Evolutionary conservation across 208 protist species (phyloP), one percentile per base, ranked within the genome.

Genomic region (Crithidia expoeki): DNA sequence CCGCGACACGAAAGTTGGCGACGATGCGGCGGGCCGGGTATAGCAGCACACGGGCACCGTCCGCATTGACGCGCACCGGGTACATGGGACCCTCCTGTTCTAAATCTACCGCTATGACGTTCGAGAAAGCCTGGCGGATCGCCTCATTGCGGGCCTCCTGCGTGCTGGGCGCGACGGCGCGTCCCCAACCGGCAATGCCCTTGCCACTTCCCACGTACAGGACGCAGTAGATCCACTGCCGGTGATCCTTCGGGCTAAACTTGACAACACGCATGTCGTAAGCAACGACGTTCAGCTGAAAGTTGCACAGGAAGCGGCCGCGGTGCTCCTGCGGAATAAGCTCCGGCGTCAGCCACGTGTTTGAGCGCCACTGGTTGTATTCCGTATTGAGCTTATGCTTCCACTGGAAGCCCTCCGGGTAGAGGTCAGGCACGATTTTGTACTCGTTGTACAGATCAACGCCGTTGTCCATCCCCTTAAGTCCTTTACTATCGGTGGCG

Each of bases 71-170:
- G 27, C 91, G 83, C 14, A 97, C 91, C 21, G 93, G 93, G 71
- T 97, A 97, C 89, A 95, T 95, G 23, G 91, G 91, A n/a, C 93
- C 93, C 60, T 97, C 93, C 70, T 97, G 89, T 80, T 97, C 90
- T 25, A 97, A 79, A 58, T 97, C 93, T n/a, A 97, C 93, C 0
- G 91, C 93, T 51, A 97, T 93, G 55, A 96, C 89, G 77, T 97
- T 97, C 53, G 85, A 81, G 69, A 97, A 97, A 38, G 93, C 93
- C 70, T 96, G 88, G 30, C 79, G 76, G 57, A 97, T 94, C 25
- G 93, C 93, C 74, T 96, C 93, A 64, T 94, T 96, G 44, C 90
- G 89, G 16, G 93, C 91, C 80, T 97, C 90, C 76, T 94, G 87
- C 40, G 90, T 93, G 72, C 87, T 95, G 46, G 93, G 93, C 9